These are phyloP conservation scores for Irpex lacteus DNA, from an alignment of 1,284 basidiomycete species.

Conservation along the genomic window DNA sequence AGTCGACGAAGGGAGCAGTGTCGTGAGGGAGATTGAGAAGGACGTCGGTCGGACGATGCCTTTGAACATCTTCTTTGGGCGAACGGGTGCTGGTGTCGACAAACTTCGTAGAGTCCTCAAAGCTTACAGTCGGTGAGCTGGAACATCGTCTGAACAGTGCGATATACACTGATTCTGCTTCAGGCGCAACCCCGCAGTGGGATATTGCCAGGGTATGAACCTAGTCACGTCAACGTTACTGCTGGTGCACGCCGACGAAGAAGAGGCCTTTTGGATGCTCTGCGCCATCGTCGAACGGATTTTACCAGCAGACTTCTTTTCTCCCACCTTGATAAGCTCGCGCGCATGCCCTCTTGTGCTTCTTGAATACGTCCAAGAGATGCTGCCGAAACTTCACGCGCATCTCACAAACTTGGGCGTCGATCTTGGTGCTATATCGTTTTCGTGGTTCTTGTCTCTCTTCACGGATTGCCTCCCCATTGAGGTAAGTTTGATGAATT, in stretches of 20 bases:
- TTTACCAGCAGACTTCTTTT: slow-evolving; percentile 82
- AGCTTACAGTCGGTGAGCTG: slow-evolving; percentile 84
- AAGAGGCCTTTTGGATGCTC: slow-evolving; percentile 97
- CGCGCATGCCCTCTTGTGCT: slow-evolving; percentile 93
- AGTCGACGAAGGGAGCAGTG: slow-evolving; percentile 48
- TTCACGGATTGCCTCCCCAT: slow-evolving; percentile 97
- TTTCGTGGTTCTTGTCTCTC: slow-evolving; percentile 96
- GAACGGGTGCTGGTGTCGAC: slow-evolving; percentile 89
- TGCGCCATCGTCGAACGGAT: slow-evolving; percentile 86
- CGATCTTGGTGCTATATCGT: slow-evolving; percentile 92
- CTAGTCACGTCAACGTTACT: slow-evolving; percentile 92
- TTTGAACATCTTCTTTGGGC: slow-evolving; percentile 94
- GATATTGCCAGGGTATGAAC: slow-evolving; percentile 95
- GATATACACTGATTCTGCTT: too few relatives aligned
- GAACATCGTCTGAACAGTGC: background rate
- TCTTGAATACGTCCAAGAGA: slow-evolving; percentile 80
- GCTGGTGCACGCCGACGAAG: slow-evolving; percentile 89
- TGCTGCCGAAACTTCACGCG: slow-evolving; percentile 70
- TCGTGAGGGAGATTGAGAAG: slow-evolving; percentile 89
- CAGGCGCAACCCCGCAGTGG: slow-evolving; percentile 81
- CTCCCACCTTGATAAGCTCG: slow-evolving; percentile 81
- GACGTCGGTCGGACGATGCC: slow-evolving; percentile 95
- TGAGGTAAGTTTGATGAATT: slow-evolving; percentile 54
- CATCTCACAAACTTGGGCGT: slow-evolving; percentile 83
- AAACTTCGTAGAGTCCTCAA: slow-evolving; percentile 88